Conservation (phyloP, 23 red algal species). For the Gracilariopsis chorda region DNA sequence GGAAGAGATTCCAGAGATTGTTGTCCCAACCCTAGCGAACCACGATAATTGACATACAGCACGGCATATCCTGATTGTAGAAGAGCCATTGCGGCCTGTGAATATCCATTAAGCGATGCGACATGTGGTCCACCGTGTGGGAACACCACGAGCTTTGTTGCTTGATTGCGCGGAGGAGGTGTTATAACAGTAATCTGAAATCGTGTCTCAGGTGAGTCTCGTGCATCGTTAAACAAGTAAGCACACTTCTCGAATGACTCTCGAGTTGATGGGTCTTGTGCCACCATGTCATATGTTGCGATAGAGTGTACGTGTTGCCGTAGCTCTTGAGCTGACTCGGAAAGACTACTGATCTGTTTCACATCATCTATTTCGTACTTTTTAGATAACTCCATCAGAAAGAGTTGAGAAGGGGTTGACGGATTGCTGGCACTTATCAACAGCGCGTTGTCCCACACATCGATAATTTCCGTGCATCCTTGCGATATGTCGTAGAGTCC, state of each 20-base stretch:
- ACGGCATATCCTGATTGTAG: conserved; percentile 74
- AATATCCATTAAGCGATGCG: conserved; percentile 55
- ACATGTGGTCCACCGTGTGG: conserved; percentile 97
- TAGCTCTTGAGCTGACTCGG: background rate
- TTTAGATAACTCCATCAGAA: background rate
- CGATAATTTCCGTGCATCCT: background rate
- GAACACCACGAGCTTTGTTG: conserved; percentile 46
- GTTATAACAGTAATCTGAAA: conserved; percentile 1
- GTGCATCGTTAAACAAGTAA: background rate
- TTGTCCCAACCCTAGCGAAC: conserved; percentile 81
- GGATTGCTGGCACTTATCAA: background rate
- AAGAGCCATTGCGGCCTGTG: conserved; percentile 39
- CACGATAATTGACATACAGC: conserved; percentile 87
- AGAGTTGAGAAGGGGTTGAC: background rate
- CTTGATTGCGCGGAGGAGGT: background rate
- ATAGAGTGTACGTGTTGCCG: background rate
- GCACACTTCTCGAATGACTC: background rate
- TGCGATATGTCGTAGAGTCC: background rate
- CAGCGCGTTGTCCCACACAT: background rate
- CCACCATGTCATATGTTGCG: conserved; percentile 2
- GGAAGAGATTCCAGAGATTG: conserved; percentile 56
- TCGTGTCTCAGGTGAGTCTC: background rate
- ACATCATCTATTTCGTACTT: background rate
- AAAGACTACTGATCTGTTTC: background rate
- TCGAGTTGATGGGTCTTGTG: background rate